Base-by-base conservation (phyloP, 352 stramenopile species). In the Phytophthora fragariaefolia region DNA sequence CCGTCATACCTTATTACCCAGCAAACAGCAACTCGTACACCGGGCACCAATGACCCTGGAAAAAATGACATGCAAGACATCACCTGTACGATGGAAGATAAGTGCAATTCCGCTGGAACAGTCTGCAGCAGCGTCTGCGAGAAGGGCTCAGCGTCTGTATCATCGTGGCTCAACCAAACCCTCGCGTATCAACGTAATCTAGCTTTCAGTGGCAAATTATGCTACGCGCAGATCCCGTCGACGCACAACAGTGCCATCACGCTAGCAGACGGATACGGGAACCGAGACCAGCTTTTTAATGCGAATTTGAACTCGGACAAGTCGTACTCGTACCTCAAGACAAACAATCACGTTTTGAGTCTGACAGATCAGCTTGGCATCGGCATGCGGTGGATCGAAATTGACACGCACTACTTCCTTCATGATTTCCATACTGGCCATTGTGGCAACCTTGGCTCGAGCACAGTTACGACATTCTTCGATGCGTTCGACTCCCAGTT, bases 231-330 rank as follows among this genome's bases (percentile, higher is more conserved):
- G 51, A 26, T 88, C 6, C 70, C 72, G 2, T 71, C 74, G 3
- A 88, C 80, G 2, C 82, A 91, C 76, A 91, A 91, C 60, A 84
- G 65, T 26, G 80, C 76, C 17, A 91, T 89, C 58, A 87, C 69
- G 0, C 40, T 89, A 4, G 77, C 80, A 1, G 73, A 85, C 38
- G 79, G 79, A 23, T 90, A 80, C 28, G 82, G 82, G 8, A 85
- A 85, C 56, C 76, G 79, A 13, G 79, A 88, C 55, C 79, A 85
- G 66, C 74, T 84, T 50, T 81, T 88, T 58, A 88, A 88, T 51
- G 28, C 53, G 7, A 82, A 83, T 20, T 38, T 85, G 58, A 73
- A 73, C 62, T 34, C 66, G 17, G 64, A 51, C 43, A 85, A 83
- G 50, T 15, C 66, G 50, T 82, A 80, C 23, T 82, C 74, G 49